A percentile compares a stretch with the other conserved stretches of the same genome.
Evolutionary conservation across 371 early-diverging fungal genomes (phyloP).

Genomic region (Rhizopus delemar): DNA sequence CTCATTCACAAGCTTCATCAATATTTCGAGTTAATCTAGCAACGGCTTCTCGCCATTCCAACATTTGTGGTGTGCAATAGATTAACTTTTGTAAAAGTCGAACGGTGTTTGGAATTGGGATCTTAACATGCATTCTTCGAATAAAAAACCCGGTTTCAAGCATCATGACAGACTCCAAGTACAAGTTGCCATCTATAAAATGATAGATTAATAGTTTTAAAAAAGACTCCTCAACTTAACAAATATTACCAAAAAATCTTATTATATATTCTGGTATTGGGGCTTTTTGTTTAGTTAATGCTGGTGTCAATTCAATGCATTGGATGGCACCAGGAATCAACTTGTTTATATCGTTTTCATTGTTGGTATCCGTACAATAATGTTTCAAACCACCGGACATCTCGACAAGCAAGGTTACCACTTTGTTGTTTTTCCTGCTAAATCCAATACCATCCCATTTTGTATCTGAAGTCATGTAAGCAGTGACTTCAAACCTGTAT

Average conservation of each 20-base stretch:
- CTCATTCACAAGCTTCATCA: conserved; percentile 10
- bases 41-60: conserved; percentile 7
- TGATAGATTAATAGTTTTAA: not conserved
- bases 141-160: not conserved
- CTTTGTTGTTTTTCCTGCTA: conserved; percentile 3
- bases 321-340: conserved; percentile 5
- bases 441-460: conserved; percentile 12
- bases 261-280: conserved; percentile 8
- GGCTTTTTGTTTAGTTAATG: conserved; percentile 5
- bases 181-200: conserved; percentile 1
- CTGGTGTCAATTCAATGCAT: conserved; percentile 10
- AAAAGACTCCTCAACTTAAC: conserved; percentile 1
- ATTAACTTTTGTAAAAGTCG: conserved; percentile 4
- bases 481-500: conserved; percentile 7
- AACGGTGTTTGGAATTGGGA: conserved; percentile 6
- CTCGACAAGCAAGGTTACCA: conserved; percentile 8
- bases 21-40: conserved; percentile 9
- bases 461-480: conserved; percentile 10
- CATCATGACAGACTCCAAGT: conserved; percentile 2
- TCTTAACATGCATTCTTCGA: conserved; percentile 4
- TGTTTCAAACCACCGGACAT: conserved; percentile 6
- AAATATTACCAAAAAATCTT: conserved; percentile 4
- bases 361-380: conserved; percentile 7
- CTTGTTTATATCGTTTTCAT: conserved; percentile 3
- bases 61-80: conserved; percentile 9